phyloP scores from a whole-genome alignment of 108 stramenopile genomes.

The Nitzschia sp. region DNA sequence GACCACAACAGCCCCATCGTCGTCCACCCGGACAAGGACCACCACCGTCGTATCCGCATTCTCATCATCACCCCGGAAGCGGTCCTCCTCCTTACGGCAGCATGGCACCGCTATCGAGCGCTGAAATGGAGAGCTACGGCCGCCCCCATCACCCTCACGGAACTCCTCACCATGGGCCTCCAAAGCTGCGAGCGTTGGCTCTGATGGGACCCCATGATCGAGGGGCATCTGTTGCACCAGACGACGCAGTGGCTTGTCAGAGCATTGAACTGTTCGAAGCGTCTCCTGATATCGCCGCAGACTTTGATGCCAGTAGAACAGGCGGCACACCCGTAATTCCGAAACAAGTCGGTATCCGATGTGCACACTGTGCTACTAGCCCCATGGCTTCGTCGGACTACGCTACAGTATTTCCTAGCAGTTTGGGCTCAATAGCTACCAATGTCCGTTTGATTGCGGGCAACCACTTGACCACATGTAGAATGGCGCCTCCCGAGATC shows the following conservation, averaged over 20 bases:
- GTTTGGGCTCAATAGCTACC: slow-evolving; percentile 21
- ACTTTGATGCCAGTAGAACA: slow-evolving; percentile 13
- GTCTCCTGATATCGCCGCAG: slow-evolving; percentile 25
- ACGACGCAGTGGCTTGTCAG: slow-evolving; percentile 32
- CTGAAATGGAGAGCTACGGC: slow-evolving; percentile 19
- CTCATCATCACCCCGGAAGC: slow-evolving; percentile 4
- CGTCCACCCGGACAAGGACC: background rate
- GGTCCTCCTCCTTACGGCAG: slow-evolving; percentile 3
- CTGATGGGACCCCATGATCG: slow-evolving; percentile 25
- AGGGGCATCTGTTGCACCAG: slow-evolving; percentile 3
- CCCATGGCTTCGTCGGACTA: slow-evolving; percentile 1
- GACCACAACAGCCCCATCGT: background rate
- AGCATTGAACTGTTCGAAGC: slow-evolving; percentile 47
- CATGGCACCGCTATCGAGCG: slow-evolving; percentile 20
- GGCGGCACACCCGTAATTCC: slow-evolving; percentile 18
- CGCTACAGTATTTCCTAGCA: slow-evolving; percentile 28
- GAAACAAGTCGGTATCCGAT: slow-evolving; percentile 49
- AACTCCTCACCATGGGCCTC: background rate
- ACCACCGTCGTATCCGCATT: slow-evolving; percentile 5
- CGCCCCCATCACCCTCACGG: background rate
- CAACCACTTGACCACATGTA: slow-evolving; percentile 36
- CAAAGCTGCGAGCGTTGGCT: background rate
- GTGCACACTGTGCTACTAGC: slow-evolving; percentile 37
- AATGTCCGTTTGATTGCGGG: slow-evolving; percentile 28
- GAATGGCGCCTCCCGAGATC: slow-evolving; percentile 25